Evolutionary conservation across 805 yeast species (phyloP), one percentile per base, ranked within the genome.

Genomic region (Myxozyma lipomycoides): DNA sequence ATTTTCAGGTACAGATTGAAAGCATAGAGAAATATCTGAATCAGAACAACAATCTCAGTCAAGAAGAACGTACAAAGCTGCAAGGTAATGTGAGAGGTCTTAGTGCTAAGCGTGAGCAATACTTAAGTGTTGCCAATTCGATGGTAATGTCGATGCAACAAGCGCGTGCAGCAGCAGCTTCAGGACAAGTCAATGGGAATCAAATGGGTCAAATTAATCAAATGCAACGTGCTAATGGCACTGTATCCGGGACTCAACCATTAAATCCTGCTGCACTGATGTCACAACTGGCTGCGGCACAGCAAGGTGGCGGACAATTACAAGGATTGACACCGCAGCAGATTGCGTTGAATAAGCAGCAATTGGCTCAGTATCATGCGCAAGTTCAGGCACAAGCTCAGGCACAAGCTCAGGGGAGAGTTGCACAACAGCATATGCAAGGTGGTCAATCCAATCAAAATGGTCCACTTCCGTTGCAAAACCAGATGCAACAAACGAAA

Each of bases 51-150:
- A 50, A 49, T n/a, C 6, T 56, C 22, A 15, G 39, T 23, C 47
- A 43, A 12, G 59, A 54, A 15, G 59, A 56, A n/a, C 52, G 59
- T 3, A 35, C 46, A 22, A 50, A 55, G 38, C n/a, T 51, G 10
- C 49, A 48, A 21, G 34, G 25, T 5, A 18, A 48, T 9, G 41
- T 52, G 28, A 40, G 51, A 7, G 56, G 49, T n/a, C n/a, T 47
- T 25, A 41, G 46, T 3, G 38, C 21, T 7, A 47, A 51, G 25
- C 52, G 55, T 17, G 56, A 56, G 22, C 52, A 47, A 12, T 51
- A 47, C 17, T 25, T 45, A 18, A 41, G 18, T 3, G 41, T 46
- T 21, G 56, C 56, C 12, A 47, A 43, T 4, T 45, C 28, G n/a
- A 40, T 56, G 15, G 49, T 40, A n/a, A 53, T 44, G 51, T 43